Conservation (phyloP, 192 early-diverging fungal species). For the Backusella morwellensis region DNA sequence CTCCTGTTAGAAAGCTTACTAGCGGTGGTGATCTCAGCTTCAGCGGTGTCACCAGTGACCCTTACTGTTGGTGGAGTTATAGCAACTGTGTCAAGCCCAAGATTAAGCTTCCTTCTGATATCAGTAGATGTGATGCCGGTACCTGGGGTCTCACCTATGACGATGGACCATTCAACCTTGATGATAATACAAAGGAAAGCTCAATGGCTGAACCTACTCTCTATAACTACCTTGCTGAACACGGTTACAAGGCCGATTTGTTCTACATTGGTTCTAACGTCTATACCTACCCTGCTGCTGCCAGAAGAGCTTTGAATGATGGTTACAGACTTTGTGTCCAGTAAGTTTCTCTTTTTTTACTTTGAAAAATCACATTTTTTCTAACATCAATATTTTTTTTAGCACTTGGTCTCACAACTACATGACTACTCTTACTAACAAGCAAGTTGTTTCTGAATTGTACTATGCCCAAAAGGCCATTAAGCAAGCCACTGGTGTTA, state of each 20-base stretch:
- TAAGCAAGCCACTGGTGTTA: slow-evolving; percentile 41
- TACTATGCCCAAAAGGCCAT: slow-evolving; percentile 37
- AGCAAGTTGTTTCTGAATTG: slow-evolving; percentile 51
- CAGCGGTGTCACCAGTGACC: not conserved
- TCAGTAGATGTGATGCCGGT: slow-evolving; percentile 17
- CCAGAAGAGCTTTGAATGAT: slow-evolving; percentile 31
- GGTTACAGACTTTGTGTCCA: slow-evolving; percentile 56
- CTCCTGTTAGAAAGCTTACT: slow-evolving; percentile 2
- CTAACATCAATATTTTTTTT: not conserved
- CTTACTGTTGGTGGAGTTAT: slow-evolving; percentile 25
- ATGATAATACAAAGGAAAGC: not conserved
- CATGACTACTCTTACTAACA: slow-evolving; percentile 43
- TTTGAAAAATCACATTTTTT: too few relatives aligned
- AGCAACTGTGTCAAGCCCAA: slow-evolving; percentile 16
- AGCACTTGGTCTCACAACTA: slow-evolving; percentile 51
- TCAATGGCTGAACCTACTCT: slow-evolving; percentile 15
- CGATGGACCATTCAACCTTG: slow-evolving; percentile 35
- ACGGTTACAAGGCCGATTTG: slow-evolving; percentile 18
- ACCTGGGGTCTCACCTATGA: slow-evolving; percentile 47
- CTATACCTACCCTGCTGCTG: slow-evolving; percentile 32
- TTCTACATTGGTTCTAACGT: slow-evolving; percentile 40
- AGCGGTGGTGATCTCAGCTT: slow-evolving; percentile 18
- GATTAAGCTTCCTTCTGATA: slow-evolving; percentile 15
- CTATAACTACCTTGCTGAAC: slow-evolving; percentile 24
- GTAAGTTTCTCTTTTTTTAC: not conserved